Percentiles rank a stretch among this genome's conserved stretches.
phyloP scores from a whole-genome alignment of 352 stramenopile species.

The Globisporangium barbulae region DNA sequence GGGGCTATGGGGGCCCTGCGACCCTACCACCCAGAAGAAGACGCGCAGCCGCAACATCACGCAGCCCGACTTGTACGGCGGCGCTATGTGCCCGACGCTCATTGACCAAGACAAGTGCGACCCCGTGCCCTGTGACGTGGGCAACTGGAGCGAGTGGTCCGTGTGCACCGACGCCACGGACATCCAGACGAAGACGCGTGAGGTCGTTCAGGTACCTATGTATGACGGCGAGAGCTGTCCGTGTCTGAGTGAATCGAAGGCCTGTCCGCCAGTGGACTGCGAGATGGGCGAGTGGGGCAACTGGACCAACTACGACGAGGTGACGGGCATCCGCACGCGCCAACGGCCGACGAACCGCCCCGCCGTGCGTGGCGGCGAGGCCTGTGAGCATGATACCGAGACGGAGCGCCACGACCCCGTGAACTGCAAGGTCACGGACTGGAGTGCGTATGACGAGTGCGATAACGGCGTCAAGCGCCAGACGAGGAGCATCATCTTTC shows the following conservation, averaged over 20 bases:
- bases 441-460: slow-evolving; percentile 42
- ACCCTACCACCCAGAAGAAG: slow-evolving; percentile 30
- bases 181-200: slow-evolving; percentile 26
- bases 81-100: slow-evolving; percentile 41
- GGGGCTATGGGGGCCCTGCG: slow-evolving; percentile 26
- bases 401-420: slow-evolving; percentile 35
- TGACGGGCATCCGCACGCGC: slow-evolving; percentile 32
- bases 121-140: slow-evolving; percentile 36
- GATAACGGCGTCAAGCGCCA: slow-evolving; percentile 33
- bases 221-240: slow-evolving; percentile 38
- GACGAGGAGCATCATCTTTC: slow-evolving; percentile 28
- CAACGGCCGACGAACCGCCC: slow-evolving; percentile 25
- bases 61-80: slow-evolving; percentile 49
- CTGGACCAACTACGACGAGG: slow-evolving; percentile 40
- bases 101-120: slow-evolving; percentile 38
- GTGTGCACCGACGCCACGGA: slow-evolving; percentile 42
- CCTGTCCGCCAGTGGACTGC: slow-evolving; percentile 46
- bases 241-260: slow-evolving; percentile 21
- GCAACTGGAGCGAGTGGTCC: slow-evolving; percentile 44
- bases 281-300: slow-evolving; percentile 31
- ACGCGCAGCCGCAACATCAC: slow-evolving; percentile 32
- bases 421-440: slow-evolving; percentile 48
- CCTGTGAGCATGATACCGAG: slow-evolving; percentile 31
- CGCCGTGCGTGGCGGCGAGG: slow-evolving; percentile 34
- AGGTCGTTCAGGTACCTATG: slow-evolving; percentile 27